A percentile compares a stretch with the other conserved stretches of the same genome.
phyloP scores from a whole-genome alignment of 2,329 filamentous ascomycete species.

The Aspergillus pseudonomiae region DNA sequence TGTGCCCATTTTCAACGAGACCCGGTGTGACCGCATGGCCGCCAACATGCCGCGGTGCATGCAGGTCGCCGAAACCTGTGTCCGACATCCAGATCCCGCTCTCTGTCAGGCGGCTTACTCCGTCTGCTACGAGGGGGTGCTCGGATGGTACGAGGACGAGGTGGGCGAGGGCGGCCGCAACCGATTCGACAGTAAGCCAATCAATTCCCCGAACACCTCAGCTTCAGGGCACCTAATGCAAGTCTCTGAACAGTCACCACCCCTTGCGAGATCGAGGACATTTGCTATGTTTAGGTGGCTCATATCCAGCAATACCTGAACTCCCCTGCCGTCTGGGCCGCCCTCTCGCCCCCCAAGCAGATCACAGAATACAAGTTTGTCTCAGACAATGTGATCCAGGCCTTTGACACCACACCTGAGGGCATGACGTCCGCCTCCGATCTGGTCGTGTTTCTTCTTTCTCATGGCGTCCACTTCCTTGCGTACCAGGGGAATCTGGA shows the following conservation, averaged over 20 bases:
- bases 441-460: conserved; percentile 12
- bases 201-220: too few species aligned
- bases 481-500: conserved; percentile 31
- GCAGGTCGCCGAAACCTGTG: conserved; percentile 43
- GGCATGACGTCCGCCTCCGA: conserved; percentile 15
- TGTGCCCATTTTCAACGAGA: conserved; percentile 49
- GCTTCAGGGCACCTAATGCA: too few species aligned
- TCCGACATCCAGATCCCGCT: conserved; percentile 17
- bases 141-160: conserved; percentile 26
- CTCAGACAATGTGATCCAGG: conserved; percentile 10
- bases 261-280: conserved; percentile 20
- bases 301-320: conserved; percentile 27
- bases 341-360: conserved; percentile 18
- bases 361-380: conserved; percentile 17
- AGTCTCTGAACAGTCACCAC: conserved; percentile 21
- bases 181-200: conserved; percentile 27
- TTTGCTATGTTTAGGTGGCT: conserved; percentile 25
- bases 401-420: conserved; percentile 20
- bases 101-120: conserved; percentile 21
- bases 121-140: conserved; percentile 20
- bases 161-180: conserved; percentile 24
- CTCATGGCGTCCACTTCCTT: conserved; percentile 23
- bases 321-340: conserved; percentile 18
- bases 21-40: conserved; percentile 52
- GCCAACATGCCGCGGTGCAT: conserved; percentile 50